A percentile compares a stretch with the other conserved stretches of the same genome.
phyloP scores from a whole-genome alignment of 2,329 filamentous ascomycete species.

The Fusarium sp. region DNA sequence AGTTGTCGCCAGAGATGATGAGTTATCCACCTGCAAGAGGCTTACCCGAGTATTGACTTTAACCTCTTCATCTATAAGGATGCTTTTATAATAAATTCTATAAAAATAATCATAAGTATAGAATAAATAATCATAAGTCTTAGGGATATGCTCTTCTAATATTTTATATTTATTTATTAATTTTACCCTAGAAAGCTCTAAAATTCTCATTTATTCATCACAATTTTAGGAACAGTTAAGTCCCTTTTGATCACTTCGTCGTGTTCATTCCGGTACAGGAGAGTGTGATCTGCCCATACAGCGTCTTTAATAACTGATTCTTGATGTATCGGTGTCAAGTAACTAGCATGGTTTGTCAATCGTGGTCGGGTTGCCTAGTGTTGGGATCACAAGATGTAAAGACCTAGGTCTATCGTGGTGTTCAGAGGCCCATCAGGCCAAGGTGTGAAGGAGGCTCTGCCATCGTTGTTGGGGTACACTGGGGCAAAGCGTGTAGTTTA shows the following conservation, averaged over 20 bases:
- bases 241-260: no score
- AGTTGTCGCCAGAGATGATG: neutral
- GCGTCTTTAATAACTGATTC: neutral
- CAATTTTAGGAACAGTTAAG: no score
- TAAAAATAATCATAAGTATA: neutral
- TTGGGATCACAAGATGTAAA: neutral
- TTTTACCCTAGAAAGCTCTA: neutral
- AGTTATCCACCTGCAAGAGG: neutral
- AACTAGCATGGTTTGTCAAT: neutral
- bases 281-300: neutral
- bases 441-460: no score
- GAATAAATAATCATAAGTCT: neutral
- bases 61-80: neutral
- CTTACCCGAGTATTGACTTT: neutral
- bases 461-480: no score
- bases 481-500: no score
- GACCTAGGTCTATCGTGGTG: neutral
- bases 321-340: neutral
- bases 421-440: neutral
- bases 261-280: no score
- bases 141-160: neutral
- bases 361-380: neutral
- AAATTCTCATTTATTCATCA: no score
- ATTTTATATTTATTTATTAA: neutral
- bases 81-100: neutral